Base-by-base conservation (phyloP, 1,284 basidiomycete genomes). In the Moesziomyces globuligerus region DNA sequence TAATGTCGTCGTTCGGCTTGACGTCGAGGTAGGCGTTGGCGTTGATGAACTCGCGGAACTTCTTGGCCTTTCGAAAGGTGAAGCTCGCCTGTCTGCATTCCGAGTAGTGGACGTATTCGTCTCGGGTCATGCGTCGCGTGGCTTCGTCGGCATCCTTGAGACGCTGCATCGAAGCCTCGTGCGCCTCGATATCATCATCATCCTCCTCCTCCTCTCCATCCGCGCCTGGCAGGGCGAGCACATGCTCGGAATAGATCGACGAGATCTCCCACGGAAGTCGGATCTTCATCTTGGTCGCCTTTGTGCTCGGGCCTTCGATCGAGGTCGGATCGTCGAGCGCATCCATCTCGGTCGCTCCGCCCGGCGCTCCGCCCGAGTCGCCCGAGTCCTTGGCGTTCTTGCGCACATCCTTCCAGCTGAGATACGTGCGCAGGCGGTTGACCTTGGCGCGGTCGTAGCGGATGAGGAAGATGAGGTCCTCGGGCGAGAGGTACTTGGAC, bases 331-430 rank as follows among this genome's bases (percentile, higher is more conserved):
- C 72, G 3, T 72, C 66, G 17, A 78, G 34, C 10, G 51, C 70
- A 24, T 70, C 68, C 43, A 66, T 57, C 23, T 57, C 61, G 15
- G 50, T 18, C 13, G 40, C 61, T 1, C 62, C 70, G 6, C 59
- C 66, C 5, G 49, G 46, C 1, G 89, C 90, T 17, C 88, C 91
- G 11, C 88, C 91, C 3, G 87, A 90, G 40, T 79, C 81, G 9
- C 77, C 78, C 11, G 59, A 71, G 47, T 96, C 93, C 79, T 96
- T 96, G 7, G 93, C 93, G 72, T 93, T 91, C 80, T 96, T 96
- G 17, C 95, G 88, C 7, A 98, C 94, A 72, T 97, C 95, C 80
- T 96, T 97, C 94, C 95, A 98, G 0, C 91, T 92, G n/a, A 98
- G 87, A 80, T 97, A 98, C 10, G 93, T 96, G 24, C 93, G 85